Percentiles rank a stretch among this genome's conserved stretches.
Evolutionary conservation across 352 stramenopile species (phyloP).

Genomic region (Phytophthora colocasiae): DNA sequence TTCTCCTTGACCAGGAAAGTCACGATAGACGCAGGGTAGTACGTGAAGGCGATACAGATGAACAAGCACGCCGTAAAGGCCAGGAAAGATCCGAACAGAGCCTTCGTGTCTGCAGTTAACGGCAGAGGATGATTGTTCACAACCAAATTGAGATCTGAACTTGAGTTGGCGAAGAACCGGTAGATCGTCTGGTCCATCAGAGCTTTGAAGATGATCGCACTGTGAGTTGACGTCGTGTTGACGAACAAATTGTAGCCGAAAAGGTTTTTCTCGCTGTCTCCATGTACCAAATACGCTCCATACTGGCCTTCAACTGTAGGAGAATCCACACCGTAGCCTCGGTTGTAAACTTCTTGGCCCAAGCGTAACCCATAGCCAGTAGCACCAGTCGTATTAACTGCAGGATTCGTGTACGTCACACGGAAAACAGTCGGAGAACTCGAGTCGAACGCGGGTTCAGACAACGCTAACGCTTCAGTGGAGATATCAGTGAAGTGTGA

Average conservation of each 20-base stretch:
- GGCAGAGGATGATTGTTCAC: slow-evolving; percentile 66
- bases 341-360: slow-evolving; percentile 60
- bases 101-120: slow-evolving; percentile 50
- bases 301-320: slow-evolving; percentile 44
- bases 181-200: slow-evolving; percentile 70
- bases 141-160: slow-evolving; percentile 40
- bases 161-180: slow-evolving; percentile 55
- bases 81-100: slow-evolving; percentile 58
- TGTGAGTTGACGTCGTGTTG: slow-evolving; percentile 66
- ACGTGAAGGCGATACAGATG: slow-evolving; percentile 92
- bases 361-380: slow-evolving; percentile 55
- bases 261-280: slow-evolving; percentile 47
- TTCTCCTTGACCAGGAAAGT: slow-evolving; percentile 97
- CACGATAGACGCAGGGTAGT: slow-evolving; percentile 92
- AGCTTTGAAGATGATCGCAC: slow-evolving; percentile 68
- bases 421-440: slow-evolving; percentile 61
- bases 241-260: slow-evolving; percentile 74
- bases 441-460: slow-evolving; percentile 40
- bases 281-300: slow-evolving; percentile 59
- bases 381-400: slow-evolving; percentile 50
- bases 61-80: slow-evolving; percentile 85
- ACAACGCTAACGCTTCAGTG: slow-evolving; percentile 29
- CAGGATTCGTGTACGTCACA: slow-evolving; percentile 58
- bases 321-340: slow-evolving; percentile 43
- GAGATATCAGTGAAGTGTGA: slow-evolving; percentile 48